Conservation (phyloP, 1,284 basidiomycete genomes). For the Cutaneotrichosporon sp. region DNA sequence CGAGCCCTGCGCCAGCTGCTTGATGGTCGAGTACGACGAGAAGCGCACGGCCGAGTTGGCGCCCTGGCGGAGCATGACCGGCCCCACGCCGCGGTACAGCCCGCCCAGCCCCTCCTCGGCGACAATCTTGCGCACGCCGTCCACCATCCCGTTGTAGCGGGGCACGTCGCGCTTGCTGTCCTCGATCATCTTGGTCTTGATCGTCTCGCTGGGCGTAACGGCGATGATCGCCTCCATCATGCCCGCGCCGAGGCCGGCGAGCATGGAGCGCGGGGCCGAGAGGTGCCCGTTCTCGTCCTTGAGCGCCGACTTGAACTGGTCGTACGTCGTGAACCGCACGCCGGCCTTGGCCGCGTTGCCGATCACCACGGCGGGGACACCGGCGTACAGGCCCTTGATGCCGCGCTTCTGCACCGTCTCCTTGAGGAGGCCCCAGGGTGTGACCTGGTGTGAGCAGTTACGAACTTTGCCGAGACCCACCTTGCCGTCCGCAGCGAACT, state of each 20-base stretch:
- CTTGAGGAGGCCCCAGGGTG: constrained; percentile 68
- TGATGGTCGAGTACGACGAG: constrained; percentile 89
- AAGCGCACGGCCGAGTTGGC: constrained; percentile 97
- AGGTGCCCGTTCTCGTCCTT: constrained; percentile 87
- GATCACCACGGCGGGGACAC: constrained; percentile 81
- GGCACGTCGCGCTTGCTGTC: constrained; percentile 84
- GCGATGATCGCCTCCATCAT: constrained; percentile 93
- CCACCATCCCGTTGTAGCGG: constrained; percentile 81
- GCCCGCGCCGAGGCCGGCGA: constrained; percentile 92
- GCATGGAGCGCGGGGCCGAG: constrained; percentile 75
- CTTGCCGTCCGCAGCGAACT: constrained; percentile 52
- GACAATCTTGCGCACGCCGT: constrained; percentile 81
- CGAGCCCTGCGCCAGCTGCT: constrained; percentile 86
- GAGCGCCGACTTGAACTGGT: constrained; percentile 83
- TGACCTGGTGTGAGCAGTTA: constrained; percentile 61
- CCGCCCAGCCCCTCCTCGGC: constrained; percentile 74
- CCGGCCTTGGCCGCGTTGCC: constrained; percentile 91
- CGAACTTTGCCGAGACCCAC: constrained; percentile 66
- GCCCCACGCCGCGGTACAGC: constrained; percentile 89
- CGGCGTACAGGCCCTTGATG: constrained; percentile 76
- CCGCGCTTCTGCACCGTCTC: constrained; percentile 73
- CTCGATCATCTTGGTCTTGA: constrained; percentile 99
- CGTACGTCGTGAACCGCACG: constrained; percentile 92
- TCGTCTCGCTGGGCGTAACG: constrained; percentile 96
- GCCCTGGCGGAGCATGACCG: constrained; percentile 96